Base-by-base conservation (phyloP, 345 rosid species). In the Mallotus nudiflorus region DNA sequence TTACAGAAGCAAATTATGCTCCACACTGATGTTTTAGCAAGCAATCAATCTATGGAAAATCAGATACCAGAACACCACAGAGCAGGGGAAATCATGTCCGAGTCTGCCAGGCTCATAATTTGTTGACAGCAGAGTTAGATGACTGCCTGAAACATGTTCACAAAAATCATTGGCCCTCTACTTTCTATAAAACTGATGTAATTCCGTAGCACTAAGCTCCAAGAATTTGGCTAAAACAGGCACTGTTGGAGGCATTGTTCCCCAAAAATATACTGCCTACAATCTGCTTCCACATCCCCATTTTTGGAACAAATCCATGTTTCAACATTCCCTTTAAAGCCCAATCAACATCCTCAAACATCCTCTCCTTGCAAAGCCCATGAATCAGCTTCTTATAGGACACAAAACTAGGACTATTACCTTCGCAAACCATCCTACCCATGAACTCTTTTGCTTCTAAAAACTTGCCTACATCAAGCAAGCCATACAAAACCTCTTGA, bases 401-500 rank as follows among this genome's bases (percentile, higher is more conserved):
- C 31, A 73, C 66, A 64, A 86, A 87, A 77, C 98, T 90, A 0
- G 98, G 96, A 69, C 65, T 67, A 78, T 79, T 62, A 42, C 84
- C 86, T 79, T 67, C 75, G 4, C 76, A 73, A 57, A 88, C 63
- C 98, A 94, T 91, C 81, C 72, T 71, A 25, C 73, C 74, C 83
- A 82, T 79, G 59, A 87, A 72, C 71, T 76, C 77, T 76, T 82
- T 87, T 2, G 90, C 97, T 73, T 88, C 93, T 44, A 71, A 13
- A 73, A 79, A 83, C 72, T 71, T 87, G 68, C 72, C 76, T 8
- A 73, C 81, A 68, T 90, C 95, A 74, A 94, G 81, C 68, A 91
- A 82, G 53, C 91, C 97, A 78, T 91, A 88, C 49, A 94, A 65
- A 27, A 94, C 86, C 86, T 88, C 91, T 68, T 88, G 95, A 76